Evolutionary conservation across 164 flowering plant genomes (phyloP).

Genomic region (Piper betle): DNA sequence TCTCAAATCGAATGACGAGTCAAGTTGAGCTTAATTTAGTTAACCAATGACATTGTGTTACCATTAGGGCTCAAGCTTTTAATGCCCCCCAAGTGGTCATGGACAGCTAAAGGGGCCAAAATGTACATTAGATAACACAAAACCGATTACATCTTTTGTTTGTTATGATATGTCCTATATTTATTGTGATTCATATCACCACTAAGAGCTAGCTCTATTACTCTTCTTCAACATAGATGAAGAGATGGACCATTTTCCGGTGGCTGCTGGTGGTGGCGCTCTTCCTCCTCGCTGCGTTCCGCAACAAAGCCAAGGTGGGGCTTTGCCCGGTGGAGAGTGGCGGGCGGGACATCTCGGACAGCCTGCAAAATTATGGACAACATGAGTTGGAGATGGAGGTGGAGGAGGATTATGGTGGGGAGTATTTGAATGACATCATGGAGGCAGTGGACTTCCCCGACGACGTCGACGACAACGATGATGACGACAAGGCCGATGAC

Average conservation of each 20-base stretch:
- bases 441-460: background rate
- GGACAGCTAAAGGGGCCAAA: too few species aligned
- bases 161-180: too few species aligned
- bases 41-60: too few species aligned
- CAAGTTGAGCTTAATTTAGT: too few species aligned
- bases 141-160: too few species aligned
- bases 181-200: too few species aligned
- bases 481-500: background rate
- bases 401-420: background rate
- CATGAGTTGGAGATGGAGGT: background rate
- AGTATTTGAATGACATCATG: background rate
- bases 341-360: background rate
- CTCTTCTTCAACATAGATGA: background rate
- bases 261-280: background rate
- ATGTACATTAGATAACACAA: too few species aligned
- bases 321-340: background rate
- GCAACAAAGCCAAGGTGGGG: background rate
- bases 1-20: too few species aligned
- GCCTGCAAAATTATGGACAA: background rate
- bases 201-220: too few species aligned
- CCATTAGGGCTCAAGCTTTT: too few species aligned
- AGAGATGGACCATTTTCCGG: background rate
- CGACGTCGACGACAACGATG: background rate
- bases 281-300: background rate
- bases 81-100: too few species aligned